Evolutionary conservation across 331 rosid genomes (phyloP).

Genomic region (Pyrus hybrid): DNA sequence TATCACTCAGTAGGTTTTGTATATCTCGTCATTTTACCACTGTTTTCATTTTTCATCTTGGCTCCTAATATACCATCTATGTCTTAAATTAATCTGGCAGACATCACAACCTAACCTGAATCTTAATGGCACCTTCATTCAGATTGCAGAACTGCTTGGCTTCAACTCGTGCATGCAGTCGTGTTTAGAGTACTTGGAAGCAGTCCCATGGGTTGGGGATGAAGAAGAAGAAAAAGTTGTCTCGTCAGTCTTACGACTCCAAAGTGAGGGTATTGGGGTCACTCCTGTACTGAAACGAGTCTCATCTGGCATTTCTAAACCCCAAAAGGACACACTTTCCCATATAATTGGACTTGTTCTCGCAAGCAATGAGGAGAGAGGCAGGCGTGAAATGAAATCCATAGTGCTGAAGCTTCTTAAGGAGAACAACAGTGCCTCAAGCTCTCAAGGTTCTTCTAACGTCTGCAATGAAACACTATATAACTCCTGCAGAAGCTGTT

Average conservation of each 20-base stretch:
- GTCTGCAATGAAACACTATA: conserved; percentile 50
- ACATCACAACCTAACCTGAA: conserved; percentile 3
- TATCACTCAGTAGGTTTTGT: background rate
- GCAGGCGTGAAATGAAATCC: conserved; percentile 91
- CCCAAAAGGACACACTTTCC: conserved; percentile 60
- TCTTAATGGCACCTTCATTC: conserved; percentile 18
- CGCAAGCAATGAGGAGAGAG: conserved; percentile 77
- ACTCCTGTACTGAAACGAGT: conserved; percentile 82
- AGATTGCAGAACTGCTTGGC: conserved; percentile 83
- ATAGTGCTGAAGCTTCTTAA: conserved; percentile 74
- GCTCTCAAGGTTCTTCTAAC: conserved; percentile 38
- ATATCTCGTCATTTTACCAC: background rate
- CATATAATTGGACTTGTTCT: conserved; percentile 79
- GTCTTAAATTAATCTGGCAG: background rate
- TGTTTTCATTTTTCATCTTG: background rate
- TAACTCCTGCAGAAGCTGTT: conserved; percentile 58
- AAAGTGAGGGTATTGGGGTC: conserved; percentile 60
- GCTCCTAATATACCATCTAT: background rate
- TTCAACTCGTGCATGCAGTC: conserved; percentile 72
- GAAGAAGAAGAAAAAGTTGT: conserved; percentile 92
- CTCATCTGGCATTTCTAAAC: conserved; percentile 48
- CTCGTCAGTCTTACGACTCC: conserved; percentile 63
- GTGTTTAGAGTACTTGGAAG: conserved; percentile 88
- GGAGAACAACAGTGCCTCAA: conserved; percentile 52
- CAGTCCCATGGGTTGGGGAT: conserved; percentile 94